Evolutionary conservation across 176 grass and related monocot genomes (phyloP).

Genomic region (Panicum miliaceum): DNA sequence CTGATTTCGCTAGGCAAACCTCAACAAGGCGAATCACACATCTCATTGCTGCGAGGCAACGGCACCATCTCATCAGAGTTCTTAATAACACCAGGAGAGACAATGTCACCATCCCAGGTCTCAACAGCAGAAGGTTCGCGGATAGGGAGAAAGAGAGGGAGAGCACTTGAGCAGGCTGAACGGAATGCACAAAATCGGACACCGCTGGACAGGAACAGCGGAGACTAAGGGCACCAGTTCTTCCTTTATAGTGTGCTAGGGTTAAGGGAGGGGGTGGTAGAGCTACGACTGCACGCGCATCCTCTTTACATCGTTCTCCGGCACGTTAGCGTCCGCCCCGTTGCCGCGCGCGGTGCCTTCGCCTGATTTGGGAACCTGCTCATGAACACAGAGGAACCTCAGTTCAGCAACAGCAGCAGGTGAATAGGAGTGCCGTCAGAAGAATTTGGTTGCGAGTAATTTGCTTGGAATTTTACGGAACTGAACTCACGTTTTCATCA

Average conservation of each 20-base stretch:
- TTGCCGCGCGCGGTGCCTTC: conserved; percentile 51
- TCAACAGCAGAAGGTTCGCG: not conserved
- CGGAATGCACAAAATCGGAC: conserved; percentile 34
- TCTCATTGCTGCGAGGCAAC: not conserved
- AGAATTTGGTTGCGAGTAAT: not conserved
- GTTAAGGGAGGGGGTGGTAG: not conserved
- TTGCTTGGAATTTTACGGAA: not conserved
- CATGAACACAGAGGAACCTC: conserved; percentile 15
- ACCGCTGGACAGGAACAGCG: conserved; percentile 24
- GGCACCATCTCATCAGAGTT: conserved; percentile 3
- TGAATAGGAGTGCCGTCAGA: not conserved
- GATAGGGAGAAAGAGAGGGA: not conserved
- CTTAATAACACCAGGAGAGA: not conserved
- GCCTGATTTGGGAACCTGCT: conserved; percentile 57
- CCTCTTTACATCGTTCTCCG: conserved; percentile 85
- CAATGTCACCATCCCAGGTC: not conserved
- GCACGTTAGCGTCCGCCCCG: conserved; percentile 73
- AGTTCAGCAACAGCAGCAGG: not conserved
- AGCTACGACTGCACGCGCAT: conserved; percentile 65
- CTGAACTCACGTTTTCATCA: conserved; percentile 77
- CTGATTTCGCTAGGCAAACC: conserved; percentile 33
- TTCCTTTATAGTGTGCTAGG: conserved; percentile 3
- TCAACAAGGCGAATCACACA: conserved; percentile 40
- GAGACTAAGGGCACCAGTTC: not conserved
- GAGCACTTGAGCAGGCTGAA: conserved; percentile 29